These are phyloP conservation scores for Stachybotrys elegans DNA, from an alignment of 2,329 filamentous ascomycete species.

Conservation along the genomic window DNA sequence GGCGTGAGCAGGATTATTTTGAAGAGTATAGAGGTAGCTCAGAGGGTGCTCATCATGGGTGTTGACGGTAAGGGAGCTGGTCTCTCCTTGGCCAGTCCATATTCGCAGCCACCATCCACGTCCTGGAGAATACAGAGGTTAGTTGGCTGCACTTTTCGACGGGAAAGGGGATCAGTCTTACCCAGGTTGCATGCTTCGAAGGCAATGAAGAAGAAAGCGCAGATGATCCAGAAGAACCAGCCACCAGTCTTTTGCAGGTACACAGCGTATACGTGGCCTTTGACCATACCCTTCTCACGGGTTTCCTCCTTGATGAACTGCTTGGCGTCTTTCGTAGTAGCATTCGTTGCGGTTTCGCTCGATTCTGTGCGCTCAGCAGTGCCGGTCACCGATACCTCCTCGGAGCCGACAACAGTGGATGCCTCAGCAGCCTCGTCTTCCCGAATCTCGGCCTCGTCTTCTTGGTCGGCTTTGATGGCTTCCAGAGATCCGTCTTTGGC, in stretches of 20 bases:
- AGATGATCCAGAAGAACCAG: conserved; percentile 52
- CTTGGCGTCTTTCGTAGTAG: conserved; percentile 46
- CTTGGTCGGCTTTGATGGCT: conserved; percentile 52
- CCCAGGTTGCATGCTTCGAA: conserved; percentile 52
- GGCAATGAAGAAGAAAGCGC: conserved; percentile 47
- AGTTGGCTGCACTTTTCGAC: conserved; percentile 2
- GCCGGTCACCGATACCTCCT: conserved; percentile 38
- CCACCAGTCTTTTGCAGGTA: conserved; percentile 67
- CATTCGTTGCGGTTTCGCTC: conserved; percentile 16
- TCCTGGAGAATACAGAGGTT: conserved; percentile 19
- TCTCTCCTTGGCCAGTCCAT: conserved; percentile 45
- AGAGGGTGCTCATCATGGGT: conserved; percentile 29
- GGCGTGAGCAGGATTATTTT: conserved; percentile 37
- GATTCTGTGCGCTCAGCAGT: conserved; percentile 24
- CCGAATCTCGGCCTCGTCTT: conserved; percentile 36
- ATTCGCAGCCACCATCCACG: conserved; percentile 61
- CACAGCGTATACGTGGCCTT: conserved; percentile 58
- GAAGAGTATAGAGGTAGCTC: conserved; percentile 39
- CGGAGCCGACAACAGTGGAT: conserved; percentile 50
- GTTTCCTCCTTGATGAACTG: conserved; percentile 74
- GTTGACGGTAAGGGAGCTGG: conserved; percentile 14
- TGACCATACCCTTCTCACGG: conserved; percentile 66
- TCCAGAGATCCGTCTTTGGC: conserved; percentile 50
- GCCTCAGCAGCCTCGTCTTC: conserved; percentile 40
- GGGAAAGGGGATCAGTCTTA: conserved; percentile 14